Conservation (phyloP, 306 rosid genomes). For the Castanea crenata region DNA sequence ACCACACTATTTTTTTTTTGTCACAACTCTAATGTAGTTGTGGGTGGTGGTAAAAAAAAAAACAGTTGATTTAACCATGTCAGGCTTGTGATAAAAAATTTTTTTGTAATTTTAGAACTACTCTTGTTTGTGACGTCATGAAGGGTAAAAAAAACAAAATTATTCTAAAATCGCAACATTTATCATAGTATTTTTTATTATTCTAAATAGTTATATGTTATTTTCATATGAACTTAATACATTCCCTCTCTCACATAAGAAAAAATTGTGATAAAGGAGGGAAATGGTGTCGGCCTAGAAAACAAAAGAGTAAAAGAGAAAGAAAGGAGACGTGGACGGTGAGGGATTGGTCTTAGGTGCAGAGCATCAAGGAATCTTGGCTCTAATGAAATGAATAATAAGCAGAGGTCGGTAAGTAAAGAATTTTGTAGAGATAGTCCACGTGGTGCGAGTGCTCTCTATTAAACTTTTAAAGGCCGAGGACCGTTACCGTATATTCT, state of each 20-base stretch:
- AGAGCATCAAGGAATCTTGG: background rate
- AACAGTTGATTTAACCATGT: too few species aligned
- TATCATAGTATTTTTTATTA: too few species aligned
- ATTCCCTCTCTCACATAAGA: fast-evolving
- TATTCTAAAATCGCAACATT: too few species aligned
- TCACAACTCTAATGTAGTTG: too few species aligned
- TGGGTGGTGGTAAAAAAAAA: too few species aligned
- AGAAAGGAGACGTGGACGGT: background rate
- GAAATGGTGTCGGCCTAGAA: too few species aligned
- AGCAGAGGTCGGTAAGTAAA: background rate
- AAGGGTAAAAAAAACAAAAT: too few species aligned
- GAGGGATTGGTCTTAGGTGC: background rate
- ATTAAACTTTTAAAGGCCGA: background rate
- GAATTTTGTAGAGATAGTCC: background rate
- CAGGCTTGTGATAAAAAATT: too few species aligned
- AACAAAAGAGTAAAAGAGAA: background rate
- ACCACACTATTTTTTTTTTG: too few species aligned
- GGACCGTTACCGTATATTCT: slow-evolving; percentile 5
- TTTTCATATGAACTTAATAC: too few species aligned
- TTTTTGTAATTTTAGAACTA: too few species aligned
- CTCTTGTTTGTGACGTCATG: fast-evolving
- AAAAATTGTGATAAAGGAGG: too few species aligned
- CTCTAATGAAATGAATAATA: background rate
- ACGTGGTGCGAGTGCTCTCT: slow-evolving; percentile 12
- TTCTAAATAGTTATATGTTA: fast-evolving